Evolutionary conservation across 345 rosid genomes (phyloP).

Genomic region (Xanthoceras sorbifolium): DNA sequence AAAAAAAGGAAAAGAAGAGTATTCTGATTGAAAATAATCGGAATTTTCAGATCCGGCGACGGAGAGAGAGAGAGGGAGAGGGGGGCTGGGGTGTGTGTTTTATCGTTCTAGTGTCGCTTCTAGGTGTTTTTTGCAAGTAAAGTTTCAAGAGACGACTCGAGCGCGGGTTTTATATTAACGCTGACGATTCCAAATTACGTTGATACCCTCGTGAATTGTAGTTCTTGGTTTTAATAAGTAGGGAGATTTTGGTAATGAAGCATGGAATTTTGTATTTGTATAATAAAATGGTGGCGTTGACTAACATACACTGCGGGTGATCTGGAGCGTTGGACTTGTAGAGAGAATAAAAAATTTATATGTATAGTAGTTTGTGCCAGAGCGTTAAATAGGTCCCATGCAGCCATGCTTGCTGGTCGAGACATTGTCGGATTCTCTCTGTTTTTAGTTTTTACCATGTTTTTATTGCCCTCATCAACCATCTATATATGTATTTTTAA

Average conservation of each 20-base stretch:
- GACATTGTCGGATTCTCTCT: conserved; percentile 52
- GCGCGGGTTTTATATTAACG: conserved; percentile 33
- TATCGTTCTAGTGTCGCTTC: conserved; percentile 13
- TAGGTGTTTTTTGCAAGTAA: conserved; percentile 37
- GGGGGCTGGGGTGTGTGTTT: neutral
- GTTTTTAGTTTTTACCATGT: no score
- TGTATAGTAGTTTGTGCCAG: conserved; percentile 30
- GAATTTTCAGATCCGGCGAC: conserved; percentile 24
- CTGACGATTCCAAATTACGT: conserved; percentile 17
- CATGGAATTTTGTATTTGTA: no score
- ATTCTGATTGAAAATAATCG: conserved; percentile 3
- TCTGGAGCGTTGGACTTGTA: conserved; percentile 40
- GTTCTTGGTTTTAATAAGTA: neutral
- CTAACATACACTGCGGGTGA: conserved; percentile 28
- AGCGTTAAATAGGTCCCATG: conserved; percentile 42
- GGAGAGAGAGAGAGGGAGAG: conserved; percentile 10
- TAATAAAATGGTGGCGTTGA: neutral
- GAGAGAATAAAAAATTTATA: neutral
- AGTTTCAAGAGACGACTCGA: conserved; percentile 23
- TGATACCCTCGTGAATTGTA: neutral
- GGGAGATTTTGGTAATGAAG: conserved; percentile 13
- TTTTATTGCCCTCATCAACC: no score
- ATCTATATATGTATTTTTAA: no score
- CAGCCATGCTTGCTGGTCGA: conserved; percentile 53
- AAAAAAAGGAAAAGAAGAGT: neutral